phyloP scores from a whole-genome alignment of 2,329 filamentous ascomycete species.

The Ceratocystis variospora region DNA sequence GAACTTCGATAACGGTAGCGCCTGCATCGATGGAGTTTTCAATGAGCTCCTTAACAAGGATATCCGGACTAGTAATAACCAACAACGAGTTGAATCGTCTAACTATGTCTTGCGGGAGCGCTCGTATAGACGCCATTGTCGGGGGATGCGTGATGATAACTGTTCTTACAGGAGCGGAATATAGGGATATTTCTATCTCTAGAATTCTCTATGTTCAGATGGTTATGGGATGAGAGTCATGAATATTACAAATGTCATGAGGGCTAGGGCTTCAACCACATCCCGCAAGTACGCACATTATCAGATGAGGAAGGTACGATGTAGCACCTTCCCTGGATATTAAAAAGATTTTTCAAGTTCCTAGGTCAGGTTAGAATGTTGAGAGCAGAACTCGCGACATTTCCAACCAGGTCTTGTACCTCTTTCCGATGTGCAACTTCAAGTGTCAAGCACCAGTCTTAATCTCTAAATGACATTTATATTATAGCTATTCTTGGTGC shows the following conservation, averaged over 20 bases:
- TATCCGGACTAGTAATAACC: constrained; percentile 44
- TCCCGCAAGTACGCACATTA: background rate
- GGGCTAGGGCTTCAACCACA: constrained; percentile 12
- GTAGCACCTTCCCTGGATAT: background rate
- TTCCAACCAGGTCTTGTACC: background rate
- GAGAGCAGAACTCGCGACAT: background rate
- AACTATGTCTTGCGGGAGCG: constrained; percentile 36
- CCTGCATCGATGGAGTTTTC: constrained; percentile 64
- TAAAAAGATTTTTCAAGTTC: background rate
- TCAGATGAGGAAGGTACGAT: background rate
- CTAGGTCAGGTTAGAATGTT: background rate
- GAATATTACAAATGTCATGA: background rate
- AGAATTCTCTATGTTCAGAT: background rate
- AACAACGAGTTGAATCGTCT: constrained; percentile 48
- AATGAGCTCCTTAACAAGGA: constrained; percentile 60
- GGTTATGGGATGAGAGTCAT: constrained; percentile 2
- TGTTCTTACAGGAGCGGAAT: background rate
- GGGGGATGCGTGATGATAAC: background rate
- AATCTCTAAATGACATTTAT: too few species aligned
- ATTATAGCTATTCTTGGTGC: background rate
- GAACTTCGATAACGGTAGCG: constrained; percentile 51
- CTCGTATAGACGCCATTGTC: constrained; percentile 29
- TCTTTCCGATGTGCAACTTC: too few species aligned
- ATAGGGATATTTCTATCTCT: background rate
- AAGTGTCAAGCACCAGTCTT: too few species aligned